Conservation (phyloP, 2,329 filamentous ascomycete species). For the Aspergillus flavus region DNA sequence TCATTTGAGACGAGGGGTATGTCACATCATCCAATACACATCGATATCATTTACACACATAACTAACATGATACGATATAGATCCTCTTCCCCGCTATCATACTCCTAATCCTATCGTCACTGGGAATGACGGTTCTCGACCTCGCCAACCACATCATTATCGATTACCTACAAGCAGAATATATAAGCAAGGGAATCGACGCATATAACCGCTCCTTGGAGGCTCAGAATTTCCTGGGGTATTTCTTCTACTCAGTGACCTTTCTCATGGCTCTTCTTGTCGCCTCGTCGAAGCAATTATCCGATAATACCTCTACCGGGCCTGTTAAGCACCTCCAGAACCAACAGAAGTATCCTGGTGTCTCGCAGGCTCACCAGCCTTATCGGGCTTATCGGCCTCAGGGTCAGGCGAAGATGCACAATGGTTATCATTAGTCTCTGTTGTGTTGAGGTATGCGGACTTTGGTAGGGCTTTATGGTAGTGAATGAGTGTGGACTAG, state of each 20-base stretch:
- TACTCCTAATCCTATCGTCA: conserved; percentile 8
- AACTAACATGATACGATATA: background rate
- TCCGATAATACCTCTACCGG: background rate
- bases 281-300: background rate
- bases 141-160: conserved; percentile 4
- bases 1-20: conserved; percentile 13
- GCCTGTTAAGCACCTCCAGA: background rate
- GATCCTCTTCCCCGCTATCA: conserved; percentile 5
- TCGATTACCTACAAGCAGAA: conserved; percentile 2
- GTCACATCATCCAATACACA: background rate
- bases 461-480: background rate
- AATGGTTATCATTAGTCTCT: background rate
- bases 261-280: conserved; percentile 12
- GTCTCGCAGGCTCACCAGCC: background rate
- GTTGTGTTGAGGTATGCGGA: background rate
- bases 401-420: background rate
- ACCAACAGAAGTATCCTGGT: background rate
- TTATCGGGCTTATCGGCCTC: background rate
- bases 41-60: background rate
- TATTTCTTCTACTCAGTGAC: conserved; percentile 15
- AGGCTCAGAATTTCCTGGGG: conserved; percentile 12
- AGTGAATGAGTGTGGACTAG: too few relatives aligned
- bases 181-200: background rate
- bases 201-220: background rate
- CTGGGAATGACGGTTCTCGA: conserved; percentile 10